phyloP scores from a whole-genome alignment of 148 eudicot genomes.

The Hydrangea macrophylla region DNA sequence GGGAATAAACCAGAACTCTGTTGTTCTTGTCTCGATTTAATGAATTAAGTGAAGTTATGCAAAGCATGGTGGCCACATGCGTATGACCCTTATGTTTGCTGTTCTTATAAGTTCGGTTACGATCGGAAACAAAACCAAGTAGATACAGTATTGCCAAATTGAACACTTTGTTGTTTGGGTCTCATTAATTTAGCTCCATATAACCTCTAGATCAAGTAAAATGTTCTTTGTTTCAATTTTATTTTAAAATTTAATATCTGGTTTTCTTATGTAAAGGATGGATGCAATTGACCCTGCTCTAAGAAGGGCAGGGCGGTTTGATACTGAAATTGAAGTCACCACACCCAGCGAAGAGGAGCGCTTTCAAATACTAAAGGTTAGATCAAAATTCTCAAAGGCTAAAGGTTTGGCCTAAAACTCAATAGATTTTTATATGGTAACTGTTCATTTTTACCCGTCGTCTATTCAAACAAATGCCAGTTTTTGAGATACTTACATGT shows the following conservation, averaged over 20 bases:
- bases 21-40: neutral
- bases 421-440: neutral
- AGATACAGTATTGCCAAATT: neutral
- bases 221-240: neutral
- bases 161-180: neutral
- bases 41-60: neutral
- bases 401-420: too few species aligned
- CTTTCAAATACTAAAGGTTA: constrained; percentile 68
- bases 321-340: constrained; percentile 87
- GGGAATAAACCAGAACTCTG: neutral
- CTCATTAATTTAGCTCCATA: neutral
- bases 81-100: neutral
- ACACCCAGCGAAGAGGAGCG: constrained; percentile 91
- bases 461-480: neutral
- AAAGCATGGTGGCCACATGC: neutral
- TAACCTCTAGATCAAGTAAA: neutral
- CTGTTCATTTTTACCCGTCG: neutral
- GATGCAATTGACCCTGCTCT: constrained; percentile 96
- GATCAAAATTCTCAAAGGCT: constrained; percentile 1
- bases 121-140: neutral
- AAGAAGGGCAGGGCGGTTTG: constrained; percentile 95
- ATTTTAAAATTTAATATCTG: constrained; percentile 16
- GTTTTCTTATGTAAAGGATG: constrained; percentile 46
- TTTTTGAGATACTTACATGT: neutral
- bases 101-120: neutral